These are phyloP conservation scores for Coemansia sp. DNA, from an alignment of 192 early-diverging fungal species.

Conservation along the genomic window DNA sequence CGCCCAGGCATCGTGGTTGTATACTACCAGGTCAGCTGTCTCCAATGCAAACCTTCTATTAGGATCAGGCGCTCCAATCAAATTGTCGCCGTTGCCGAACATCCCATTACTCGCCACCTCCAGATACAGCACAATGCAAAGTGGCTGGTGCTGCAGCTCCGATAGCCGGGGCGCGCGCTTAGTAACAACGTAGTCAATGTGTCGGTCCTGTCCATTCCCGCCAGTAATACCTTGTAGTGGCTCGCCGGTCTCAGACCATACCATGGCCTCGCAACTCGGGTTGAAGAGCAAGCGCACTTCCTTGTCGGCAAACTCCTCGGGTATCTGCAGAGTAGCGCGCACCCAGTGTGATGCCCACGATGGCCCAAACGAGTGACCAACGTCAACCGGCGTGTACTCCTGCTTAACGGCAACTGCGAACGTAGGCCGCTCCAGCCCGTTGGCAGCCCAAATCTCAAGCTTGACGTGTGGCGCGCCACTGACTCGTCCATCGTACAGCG, in stretches of 20 bases:
- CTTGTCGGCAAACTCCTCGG: conserved; percentile 64
- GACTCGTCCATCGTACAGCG: conserved; percentile 56
- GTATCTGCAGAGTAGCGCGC: conserved; percentile 73
- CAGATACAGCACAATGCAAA: conserved; percentile 73
- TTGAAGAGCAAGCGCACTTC: conserved; percentile 90
- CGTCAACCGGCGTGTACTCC: conserved; percentile 65
- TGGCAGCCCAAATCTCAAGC: conserved; percentile 56
- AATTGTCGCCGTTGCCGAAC: conserved; percentile 72
- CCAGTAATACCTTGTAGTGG: conserved; percentile 92
- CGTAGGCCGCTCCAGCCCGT: conserved; percentile 56
- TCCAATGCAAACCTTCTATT: conserved; percentile 66
- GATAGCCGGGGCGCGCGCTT: conserved; percentile 45
- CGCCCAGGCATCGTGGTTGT: conserved; percentile 70
- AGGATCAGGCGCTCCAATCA: conserved; percentile 66
- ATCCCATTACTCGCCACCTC: conserved; percentile 94
- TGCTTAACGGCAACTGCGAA: conserved; percentile 63
- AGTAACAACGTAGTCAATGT: conserved; percentile 61
- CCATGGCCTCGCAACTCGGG: conserved; percentile 82
- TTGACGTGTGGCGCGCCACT: conserved; percentile 57
- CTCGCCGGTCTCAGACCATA: conserved; percentile 85
- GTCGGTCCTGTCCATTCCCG: conserved; percentile 44
- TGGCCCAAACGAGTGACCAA: conserved; percentile 84
- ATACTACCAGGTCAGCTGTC: conserved; percentile 71
- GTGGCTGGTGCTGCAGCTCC: conserved; percentile 15
- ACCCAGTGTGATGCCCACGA: conserved; percentile 87